phyloP scores from a whole-genome alignment of 164 flowering plant species.

The Vitis rotundifolia region DNA sequence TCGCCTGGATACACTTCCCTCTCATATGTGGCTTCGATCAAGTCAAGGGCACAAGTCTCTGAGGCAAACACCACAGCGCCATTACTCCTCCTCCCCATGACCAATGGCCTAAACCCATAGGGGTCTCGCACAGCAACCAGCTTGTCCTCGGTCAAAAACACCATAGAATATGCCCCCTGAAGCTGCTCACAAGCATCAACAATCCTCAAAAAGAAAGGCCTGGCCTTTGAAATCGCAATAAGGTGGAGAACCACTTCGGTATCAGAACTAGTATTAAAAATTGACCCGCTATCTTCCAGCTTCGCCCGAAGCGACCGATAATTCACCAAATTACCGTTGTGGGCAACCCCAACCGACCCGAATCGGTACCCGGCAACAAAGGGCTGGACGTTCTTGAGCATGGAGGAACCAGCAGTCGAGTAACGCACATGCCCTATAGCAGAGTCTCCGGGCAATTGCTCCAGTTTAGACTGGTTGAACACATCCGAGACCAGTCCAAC shows the following conservation, averaged over 20 bases:
- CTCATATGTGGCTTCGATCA: slow-evolving; percentile 85
- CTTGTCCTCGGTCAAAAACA: slow-evolving; percentile 80
- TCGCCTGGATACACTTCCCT: slow-evolving; percentile 91
- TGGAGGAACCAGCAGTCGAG: slow-evolving; percentile 92
- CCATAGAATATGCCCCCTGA: slow-evolving; percentile 89
- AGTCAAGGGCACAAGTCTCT: slow-evolving; percentile 86
- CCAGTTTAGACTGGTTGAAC: slow-evolving; percentile 68
- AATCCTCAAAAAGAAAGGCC: slow-evolving; percentile 75
- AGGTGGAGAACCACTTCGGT: slow-evolving; percentile 93
- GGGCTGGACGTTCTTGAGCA: slow-evolving; percentile 93
- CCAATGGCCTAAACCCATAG: slow-evolving; percentile 80
- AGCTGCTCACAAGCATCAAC: slow-evolving; percentile 84
- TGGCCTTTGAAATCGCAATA: slow-evolving; percentile 71
- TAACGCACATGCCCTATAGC: slow-evolving; percentile 95
- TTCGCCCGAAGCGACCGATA: slow-evolving; percentile 52
- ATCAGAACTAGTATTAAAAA: slow-evolving; percentile 83
- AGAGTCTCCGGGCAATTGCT: slow-evolving; percentile 60
- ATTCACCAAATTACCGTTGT: slow-evolving; percentile 90
- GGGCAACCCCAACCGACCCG: slow-evolving; percentile 92
- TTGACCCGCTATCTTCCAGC: slow-evolving; percentile 84
- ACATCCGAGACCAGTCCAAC: slow-evolving; percentile 90
- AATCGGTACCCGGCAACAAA: slow-evolving; percentile 85
- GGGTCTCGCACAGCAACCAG: slow-evolving; percentile 92
- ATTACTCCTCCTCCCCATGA: slow-evolving; percentile 87
- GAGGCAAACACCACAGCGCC: slow-evolving; percentile 94